Conservation (phyloP, 2,329 filamentous ascomycete species). For the Sporothrix phasma region DNA sequence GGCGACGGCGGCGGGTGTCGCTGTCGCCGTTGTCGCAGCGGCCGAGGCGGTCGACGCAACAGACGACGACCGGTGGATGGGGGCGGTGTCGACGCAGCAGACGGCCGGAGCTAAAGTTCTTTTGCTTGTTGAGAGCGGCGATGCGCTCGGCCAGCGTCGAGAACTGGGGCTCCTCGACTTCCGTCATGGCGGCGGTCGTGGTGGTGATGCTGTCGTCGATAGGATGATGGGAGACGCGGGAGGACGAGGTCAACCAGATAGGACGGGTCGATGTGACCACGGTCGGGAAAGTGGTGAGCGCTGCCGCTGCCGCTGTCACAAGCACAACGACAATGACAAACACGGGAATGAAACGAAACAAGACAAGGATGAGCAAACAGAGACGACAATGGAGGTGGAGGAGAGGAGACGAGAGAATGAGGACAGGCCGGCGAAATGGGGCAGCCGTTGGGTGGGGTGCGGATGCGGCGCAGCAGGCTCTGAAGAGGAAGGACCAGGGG, state of each 20-base stretch:
- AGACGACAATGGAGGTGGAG: not conserved
- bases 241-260: not conserved
- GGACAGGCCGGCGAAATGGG: not conserved
- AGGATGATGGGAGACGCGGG: not conserved
- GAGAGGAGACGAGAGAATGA: not conserved
- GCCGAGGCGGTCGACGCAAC: not conserved
- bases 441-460: not conserved
- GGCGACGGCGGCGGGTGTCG: no score
- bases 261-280: no score
- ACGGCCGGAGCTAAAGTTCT: constrained; percentile 36
- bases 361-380: not conserved
- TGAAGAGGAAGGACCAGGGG: not conserved
- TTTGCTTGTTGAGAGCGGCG: constrained; percentile 52
- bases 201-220: not conserved
- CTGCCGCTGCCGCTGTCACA: no score
- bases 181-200: constrained; percentile 38
- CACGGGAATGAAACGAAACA: not conserved
- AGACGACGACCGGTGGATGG: constrained; percentile 20
- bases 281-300: no score
- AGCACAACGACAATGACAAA: not conserved
- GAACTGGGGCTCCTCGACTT: constrained; percentile 52
- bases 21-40: not conserved
- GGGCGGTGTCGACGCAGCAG: constrained; percentile 2
- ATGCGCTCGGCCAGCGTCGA: constrained; percentile 52
- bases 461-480: constrained; percentile 9